Percentiles rank a stretch among this genome's conserved stretches.
Conservation (phyloP, 2,329 filamentous ascomycete species). For the Cadophora gregata region DNA sequence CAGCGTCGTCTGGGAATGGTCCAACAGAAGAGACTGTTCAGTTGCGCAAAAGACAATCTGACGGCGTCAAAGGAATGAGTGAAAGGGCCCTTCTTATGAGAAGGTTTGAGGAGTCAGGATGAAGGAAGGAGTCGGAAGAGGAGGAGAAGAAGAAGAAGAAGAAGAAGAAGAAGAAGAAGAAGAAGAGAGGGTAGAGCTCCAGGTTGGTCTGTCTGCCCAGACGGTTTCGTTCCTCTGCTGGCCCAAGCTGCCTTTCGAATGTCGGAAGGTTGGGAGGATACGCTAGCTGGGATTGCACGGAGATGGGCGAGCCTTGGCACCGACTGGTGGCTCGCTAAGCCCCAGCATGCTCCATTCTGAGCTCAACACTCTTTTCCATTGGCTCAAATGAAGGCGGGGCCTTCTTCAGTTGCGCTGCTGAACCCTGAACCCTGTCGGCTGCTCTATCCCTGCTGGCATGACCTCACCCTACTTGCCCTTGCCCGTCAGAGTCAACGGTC, state of each 20-base stretch:
- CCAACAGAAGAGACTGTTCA: conserved; percentile 2
- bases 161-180: not conserved
- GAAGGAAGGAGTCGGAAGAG: conserved; percentile 3
- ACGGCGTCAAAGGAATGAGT: not conserved
- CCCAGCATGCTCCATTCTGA: not conserved
- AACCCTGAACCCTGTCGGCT: not conserved
- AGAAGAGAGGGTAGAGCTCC: not conserved
- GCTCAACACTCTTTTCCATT: not conserved
- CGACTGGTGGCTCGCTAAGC: conserved; percentile 7
- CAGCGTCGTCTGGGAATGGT: conserved; percentile 11
- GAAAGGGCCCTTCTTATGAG: conserved; percentile 4
- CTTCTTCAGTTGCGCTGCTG: not conserved
- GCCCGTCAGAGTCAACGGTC: conserved; percentile 10
- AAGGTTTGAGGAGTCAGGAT: not conserved
- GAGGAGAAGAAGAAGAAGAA: not conserved
- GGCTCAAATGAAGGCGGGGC: not conserved
- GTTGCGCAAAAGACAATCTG: not conserved
- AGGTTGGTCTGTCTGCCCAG: conserved; percentile 10
- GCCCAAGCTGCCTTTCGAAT: not conserved
- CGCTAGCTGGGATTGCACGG: conserved; percentile 10
- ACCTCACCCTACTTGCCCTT: conserved; percentile 24
- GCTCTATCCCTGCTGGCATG: conserved; percentile 21
- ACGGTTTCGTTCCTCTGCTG: not conserved
- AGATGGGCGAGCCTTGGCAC: conserved; percentile 11
- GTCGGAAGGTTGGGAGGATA: conserved; percentile 12